Base-by-base conservation (phyloP, 495 filamentous ascomycete species). In the Xylaria scruposa region DNA sequence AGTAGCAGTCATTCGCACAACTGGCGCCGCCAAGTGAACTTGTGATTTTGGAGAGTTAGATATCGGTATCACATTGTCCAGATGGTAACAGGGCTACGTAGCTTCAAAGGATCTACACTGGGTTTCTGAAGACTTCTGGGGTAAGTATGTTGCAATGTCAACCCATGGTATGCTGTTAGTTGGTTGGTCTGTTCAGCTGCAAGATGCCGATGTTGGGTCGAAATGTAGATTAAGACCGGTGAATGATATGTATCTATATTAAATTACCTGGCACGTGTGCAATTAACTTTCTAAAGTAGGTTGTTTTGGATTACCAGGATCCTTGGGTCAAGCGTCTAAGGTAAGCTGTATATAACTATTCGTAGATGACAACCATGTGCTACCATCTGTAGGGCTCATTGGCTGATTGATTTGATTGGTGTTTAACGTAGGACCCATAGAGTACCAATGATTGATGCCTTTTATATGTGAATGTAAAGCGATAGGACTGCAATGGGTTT, bases 1-100 rank as follows among this genome's bases (percentile, higher is more conserved):
- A 33, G 9, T 47, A 13, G 62, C 62, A 65, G 42, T 9, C n/a
- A 65, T 47, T 65, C 38, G 42, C 24, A 49, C 26, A 49, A 47
- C 21, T 47, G 42, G 42, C 38, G 62, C 62, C 62, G 62, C 62
- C 62, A 65, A 65, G 62, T 21, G 2, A 19, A n/a, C 40, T 33
- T 6, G 62, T 4, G 62, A 21, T 49, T 49, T 49, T 36, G 26
- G 42, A 47, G 42, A 8, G 21, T 49, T 46, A 26, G 40, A 24
- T 21, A 49, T 47, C 60, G 10, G 36, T 44, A 40, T 47, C 42
- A 47, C 61, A 4, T 36, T 36, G 46, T 6, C 24, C 33, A 6
- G 64, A n/a, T 24, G 6, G 2, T 53, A 67, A 46, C 29, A 10
- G 26, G 47, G 31, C 64, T 51, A 19, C n/a, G n/a, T 60, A 21